These are phyloP conservation scores for Thamnidium elegans DNA, from an alignment of 192 early-diverging fungal genomes.

Conservation along the genomic window DNA sequence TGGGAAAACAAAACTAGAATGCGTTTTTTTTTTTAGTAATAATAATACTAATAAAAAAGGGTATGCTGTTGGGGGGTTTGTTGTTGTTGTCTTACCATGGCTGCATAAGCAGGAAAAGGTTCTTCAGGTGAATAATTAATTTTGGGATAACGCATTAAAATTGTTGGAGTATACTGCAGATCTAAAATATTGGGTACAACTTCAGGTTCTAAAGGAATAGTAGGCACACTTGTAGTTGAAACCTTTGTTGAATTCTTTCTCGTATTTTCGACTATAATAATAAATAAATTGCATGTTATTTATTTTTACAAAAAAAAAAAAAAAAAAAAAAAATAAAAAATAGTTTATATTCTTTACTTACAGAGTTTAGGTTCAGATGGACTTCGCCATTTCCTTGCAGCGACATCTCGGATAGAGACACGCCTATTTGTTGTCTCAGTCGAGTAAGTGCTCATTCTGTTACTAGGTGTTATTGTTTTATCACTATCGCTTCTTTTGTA, in stretches of 20 bases:
- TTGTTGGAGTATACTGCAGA: conserved; percentile 25
- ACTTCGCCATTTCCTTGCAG: conserved; percentile 7
- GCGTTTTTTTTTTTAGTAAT: neutral
- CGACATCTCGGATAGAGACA: too few relatives aligned
- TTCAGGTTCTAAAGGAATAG: neutral
- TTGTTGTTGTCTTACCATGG: conserved; percentile 28
- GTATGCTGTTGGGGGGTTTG: neutral
- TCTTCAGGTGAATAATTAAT: conserved; percentile 20
- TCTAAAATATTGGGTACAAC: conserved; percentile 27
- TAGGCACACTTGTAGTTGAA: neutral
- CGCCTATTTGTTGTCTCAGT: too few relatives aligned
- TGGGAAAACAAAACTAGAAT: conserved; percentile 37
- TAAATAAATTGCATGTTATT: conserved; percentile 1
- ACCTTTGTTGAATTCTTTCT: too few relatives aligned
- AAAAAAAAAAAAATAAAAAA: neutral
- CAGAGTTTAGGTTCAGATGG: conserved; percentile 11
- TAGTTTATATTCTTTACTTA: neutral
- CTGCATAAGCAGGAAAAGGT: conserved; percentile 29
- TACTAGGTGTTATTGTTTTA: neutral
- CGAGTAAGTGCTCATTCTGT: neutral
- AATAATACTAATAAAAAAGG: too few relatives aligned
- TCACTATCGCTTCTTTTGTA: conserved; percentile 11
- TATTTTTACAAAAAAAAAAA: neutral
- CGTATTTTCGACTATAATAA: too few relatives aligned
- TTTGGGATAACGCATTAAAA: conserved; percentile 26